Conservation (phyloP, 2,329 filamentous ascomycete genomes). For the Aureobasidium subglaciale region DNA sequence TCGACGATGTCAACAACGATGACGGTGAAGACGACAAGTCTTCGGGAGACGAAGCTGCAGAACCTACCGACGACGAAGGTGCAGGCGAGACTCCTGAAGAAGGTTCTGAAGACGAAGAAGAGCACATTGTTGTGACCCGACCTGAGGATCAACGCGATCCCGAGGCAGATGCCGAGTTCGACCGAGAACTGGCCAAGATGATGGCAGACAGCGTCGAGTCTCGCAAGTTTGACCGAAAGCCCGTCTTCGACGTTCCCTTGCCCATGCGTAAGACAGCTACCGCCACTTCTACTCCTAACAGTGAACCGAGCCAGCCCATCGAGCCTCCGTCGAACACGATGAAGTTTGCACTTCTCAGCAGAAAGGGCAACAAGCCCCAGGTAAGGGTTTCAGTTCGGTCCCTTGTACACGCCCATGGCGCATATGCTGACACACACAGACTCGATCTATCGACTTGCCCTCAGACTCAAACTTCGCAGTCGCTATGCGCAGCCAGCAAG, state of each 20-base stretch:
- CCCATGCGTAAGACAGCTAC: slow-evolving; percentile 57
- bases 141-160: slow-evolving; percentile 87
- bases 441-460: slow-evolving; percentile 80
- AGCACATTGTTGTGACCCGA: slow-evolving; percentile 84
- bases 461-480: slow-evolving; percentile 91
- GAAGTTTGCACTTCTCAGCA: slow-evolving; percentile 94
- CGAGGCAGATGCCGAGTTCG: slow-evolving; percentile 93
- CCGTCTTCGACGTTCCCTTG: slow-evolving; percentile 92
- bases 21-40: slow-evolving; percentile 55
- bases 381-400: slow-evolving; percentile 37
- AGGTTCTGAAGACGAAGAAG: slow-evolving; percentile 65
- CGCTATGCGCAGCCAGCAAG: slow-evolving; percentile 91
- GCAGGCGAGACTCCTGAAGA: slow-evolving; percentile 51
- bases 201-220: slow-evolving; percentile 97
- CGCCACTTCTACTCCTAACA: slow-evolving; percentile 31
- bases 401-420: neutral
- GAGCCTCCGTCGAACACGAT: slow-evolving; percentile 55
- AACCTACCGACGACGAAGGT: slow-evolving; percentile 40
- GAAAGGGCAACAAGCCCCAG: slow-evolving; percentile 92
- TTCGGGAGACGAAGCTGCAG: slow-evolving; percentile 38
- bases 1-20: slow-evolving; percentile 41
- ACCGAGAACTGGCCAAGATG: slow-evolving; percentile 95
- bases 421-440: slow-evolving; percentile 45
- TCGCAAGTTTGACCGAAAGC: slow-evolving; percentile 90
- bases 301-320: slow-evolving; percentile 33